phyloP scores from a whole-genome alignment of 768 basidiomycete species.

The Chalciporus sphaerocephalus region DNA sequence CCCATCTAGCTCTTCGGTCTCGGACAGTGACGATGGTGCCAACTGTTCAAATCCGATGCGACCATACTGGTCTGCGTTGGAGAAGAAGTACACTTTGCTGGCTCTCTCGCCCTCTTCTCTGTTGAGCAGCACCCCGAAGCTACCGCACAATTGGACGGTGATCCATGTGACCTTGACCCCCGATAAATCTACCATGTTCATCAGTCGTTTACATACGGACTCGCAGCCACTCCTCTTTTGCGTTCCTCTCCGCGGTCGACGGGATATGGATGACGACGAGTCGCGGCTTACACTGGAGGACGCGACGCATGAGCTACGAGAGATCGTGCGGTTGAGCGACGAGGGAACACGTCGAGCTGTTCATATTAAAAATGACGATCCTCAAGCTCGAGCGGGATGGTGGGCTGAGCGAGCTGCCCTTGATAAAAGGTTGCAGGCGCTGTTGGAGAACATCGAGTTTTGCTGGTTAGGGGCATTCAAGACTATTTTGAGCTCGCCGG shows the following conservation, averaged over 20 bases:
- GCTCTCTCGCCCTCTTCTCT: constrained; percentile 32
- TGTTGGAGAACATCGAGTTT: constrained; percentile 85
- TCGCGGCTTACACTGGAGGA: constrained; percentile 70
- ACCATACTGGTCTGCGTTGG: constrained; percentile 61
- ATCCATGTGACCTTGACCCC: constrained; percentile 80
- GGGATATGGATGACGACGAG: constrained; percentile 71
- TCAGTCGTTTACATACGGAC: constrained; percentile 69
- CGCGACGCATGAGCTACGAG: constrained; percentile 66
- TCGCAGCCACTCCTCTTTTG: constrained; percentile 74
- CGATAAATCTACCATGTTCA: constrained; percentile 77
- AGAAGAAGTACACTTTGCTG: constrained; percentile 44
- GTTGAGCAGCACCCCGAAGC: constrained; percentile 37
- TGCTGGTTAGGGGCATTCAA: constrained; percentile 98
- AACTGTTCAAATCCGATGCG: constrained; percentile 36
- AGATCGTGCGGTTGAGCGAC: constrained; percentile 79
- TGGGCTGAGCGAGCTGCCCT: constrained; percentile 77
- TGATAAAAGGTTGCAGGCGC: constrained; percentile 68
- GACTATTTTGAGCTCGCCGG: constrained; percentile 60
- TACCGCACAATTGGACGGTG: constrained; percentile 80
- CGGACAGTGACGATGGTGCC: constrained; percentile 36
- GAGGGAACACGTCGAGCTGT: constrained; percentile 69
- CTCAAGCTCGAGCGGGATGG: constrained; percentile 68
- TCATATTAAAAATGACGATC: constrained; percentile 63
- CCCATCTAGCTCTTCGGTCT: constrained; percentile 15
- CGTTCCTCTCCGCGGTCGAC: constrained; percentile 78